These are phyloP conservation scores for Chrysochromulina parva DNA, from an alignment of 78 protist genomes.

Conservation along the genomic window DNA sequence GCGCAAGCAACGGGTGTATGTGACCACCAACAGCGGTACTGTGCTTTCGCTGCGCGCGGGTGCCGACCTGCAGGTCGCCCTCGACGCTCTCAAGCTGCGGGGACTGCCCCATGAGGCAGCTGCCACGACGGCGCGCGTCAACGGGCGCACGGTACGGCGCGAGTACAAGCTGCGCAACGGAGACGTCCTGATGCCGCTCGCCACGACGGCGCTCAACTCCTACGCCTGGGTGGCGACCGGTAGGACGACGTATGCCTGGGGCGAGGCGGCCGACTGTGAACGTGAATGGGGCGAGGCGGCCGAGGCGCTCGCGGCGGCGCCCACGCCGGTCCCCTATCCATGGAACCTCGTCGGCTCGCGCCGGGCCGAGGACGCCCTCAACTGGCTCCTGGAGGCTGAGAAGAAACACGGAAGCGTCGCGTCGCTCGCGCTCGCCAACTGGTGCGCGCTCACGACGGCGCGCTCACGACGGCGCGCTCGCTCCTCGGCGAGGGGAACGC, in stretches of 20 bases:
- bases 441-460: background rate
- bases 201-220: background rate
- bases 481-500: background rate
- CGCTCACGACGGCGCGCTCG: background rate
- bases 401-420: background rate
- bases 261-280: background rate
- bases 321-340: background rate
- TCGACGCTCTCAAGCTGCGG: background rate
- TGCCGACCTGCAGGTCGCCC: background rate
- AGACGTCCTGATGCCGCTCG: background rate
- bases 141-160: background rate
- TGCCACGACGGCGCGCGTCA: background rate
- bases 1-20: no score
- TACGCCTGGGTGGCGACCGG: background rate
- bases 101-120: background rate
- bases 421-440: background rate
- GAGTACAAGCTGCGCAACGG: background rate
- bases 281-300: background rate
- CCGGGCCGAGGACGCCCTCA: background rate
- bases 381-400: background rate
- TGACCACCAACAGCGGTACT: no score
- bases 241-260: background rate
- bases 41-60: background rate
- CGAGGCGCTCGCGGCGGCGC: background rate
- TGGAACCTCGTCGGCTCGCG: background rate